Evolutionary conservation across 2,329 filamentous ascomycete species (phyloP).

Genomic region (Ascocoryne sarcoides): DNA sequence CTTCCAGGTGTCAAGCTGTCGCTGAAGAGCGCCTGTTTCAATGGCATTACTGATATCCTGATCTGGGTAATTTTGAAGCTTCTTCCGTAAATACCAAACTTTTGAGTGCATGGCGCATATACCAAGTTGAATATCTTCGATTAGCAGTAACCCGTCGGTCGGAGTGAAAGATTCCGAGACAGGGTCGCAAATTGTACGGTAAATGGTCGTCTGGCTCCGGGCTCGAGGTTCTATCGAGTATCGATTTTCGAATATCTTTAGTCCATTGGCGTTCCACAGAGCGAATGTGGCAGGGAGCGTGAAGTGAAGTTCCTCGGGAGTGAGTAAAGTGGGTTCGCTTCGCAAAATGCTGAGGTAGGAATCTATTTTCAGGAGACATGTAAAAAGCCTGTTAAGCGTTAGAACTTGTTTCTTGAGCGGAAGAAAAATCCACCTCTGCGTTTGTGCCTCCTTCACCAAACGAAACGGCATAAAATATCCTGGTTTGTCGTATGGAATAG

Average conservation of each 20-base stretch:
- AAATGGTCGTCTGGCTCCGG: slow-evolving; percentile 18
- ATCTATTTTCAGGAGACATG: slow-evolving; percentile 33
- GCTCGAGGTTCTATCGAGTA: slow-evolving; percentile 28
- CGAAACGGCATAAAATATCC: slow-evolving; percentile 33
- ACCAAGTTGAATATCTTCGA: slow-evolving; percentile 23
- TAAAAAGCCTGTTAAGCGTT: slow-evolving; percentile 26
- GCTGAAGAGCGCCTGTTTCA: slow-evolving; percentile 12
- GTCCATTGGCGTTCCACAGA: slow-evolving; percentile 32
- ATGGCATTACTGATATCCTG: slow-evolving; percentile 9
- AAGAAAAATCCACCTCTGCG: slow-evolving; percentile 28
- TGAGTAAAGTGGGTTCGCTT: slow-evolving; percentile 28
- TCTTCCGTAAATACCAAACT: slow-evolving; percentile 11
- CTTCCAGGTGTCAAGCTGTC: slow-evolving; percentile 16
- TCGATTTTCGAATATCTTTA: slow-evolving; percentile 31
- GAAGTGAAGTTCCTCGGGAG: slow-evolving; percentile 32
- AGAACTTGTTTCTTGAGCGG: background rate
- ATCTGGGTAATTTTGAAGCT: background rate
- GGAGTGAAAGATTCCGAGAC: slow-evolving; percentile 1
- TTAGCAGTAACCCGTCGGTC: slow-evolving; percentile 9
- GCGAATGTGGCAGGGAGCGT: too few species aligned
- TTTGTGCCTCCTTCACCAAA: slow-evolving; percentile 26
- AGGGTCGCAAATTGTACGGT: slow-evolving; percentile 10
- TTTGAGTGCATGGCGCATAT: slow-evolving; percentile 18
- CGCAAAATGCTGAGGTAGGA: slow-evolving; percentile 29
- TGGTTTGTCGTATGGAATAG: slow-evolving; percentile 30